Evolutionary conservation across 768 basidiomycete species (phyloP), one percentile per base, ranked within the genome.

Genomic region (Lactarius psammicola): DNA sequence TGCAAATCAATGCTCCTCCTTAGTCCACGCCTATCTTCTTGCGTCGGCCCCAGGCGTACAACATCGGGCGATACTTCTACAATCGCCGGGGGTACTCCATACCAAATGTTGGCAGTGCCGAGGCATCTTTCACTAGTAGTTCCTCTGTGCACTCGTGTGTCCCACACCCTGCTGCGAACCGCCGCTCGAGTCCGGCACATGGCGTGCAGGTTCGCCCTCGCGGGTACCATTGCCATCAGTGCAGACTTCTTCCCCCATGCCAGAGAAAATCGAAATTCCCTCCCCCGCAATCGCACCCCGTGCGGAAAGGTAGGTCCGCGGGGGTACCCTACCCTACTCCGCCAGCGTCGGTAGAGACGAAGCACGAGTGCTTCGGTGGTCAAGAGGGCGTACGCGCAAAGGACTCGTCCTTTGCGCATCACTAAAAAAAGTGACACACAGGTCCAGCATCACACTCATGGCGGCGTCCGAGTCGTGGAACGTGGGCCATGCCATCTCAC

Each of bases 1-100:
- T 60, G 60, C 38, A 66, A 62, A 51, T 66, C 65, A 18, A 56
- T 66, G 60, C 60, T 66, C 36, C 65, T 60, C 31, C n/a, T n/a
- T n/a, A 58, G 36, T 1, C 60, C 65, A 10, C 60, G 49, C 40
- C 46, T 53, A 42, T 66, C 56, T 26, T 61, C 65, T 53, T 38
- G 65, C 28, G 23, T 58, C 30, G 33, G 55, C 23, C 17, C 46
- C 4, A 61, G 40, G 44, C 60, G 57, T 6, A 4, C 34, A 49
- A 44, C 23, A 40, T 31, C 55, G 6, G 20, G 44, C 30, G 56
- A 49, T 38, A 62, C 60, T 34, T 60, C 60, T 10, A 61, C 30
- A 30, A 58, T 56, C n/a, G 55, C 49, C 55, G 44, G 60, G 60
- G 55, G 55, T 51, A 49, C 57, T 34, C 65, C 65, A 28, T 53